Percentiles rank a stretch among this genome's conserved stretches.
Evolutionary conservation across 148 eudicot genomes (phyloP).

Genomic region (Amaranthus hypochondriacus): DNA sequence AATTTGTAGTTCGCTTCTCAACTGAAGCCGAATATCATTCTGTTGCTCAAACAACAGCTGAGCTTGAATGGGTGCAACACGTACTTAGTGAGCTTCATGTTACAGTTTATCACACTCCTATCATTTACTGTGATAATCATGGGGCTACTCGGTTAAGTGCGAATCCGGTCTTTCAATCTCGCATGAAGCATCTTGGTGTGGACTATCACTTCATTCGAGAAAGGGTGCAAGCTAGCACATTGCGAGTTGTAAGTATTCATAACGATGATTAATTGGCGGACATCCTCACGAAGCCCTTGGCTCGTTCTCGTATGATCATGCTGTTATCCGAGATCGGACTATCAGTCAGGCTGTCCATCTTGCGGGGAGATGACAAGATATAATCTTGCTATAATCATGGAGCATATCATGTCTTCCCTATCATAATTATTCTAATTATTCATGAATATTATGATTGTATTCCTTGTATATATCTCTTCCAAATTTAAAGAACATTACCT

Average conservation of each 20-base stretch:
- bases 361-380: background rate
- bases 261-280: background rate
- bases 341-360: background rate
- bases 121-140: conserved; percentile 1
- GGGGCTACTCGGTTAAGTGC: background rate
- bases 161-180: conserved; percentile 2
- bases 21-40: too few species aligned
- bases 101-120: background rate
- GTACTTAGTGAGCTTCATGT: background rate
- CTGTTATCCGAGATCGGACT: conserved; percentile 1
- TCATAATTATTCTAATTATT: too few species aligned
- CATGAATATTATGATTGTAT: too few species aligned
- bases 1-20: too few species aligned
- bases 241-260: background rate
- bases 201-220: conserved; percentile 3
- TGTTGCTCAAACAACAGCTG: too few species aligned
- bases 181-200: conserved; percentile 1
- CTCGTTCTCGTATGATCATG: background rate
- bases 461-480: too few species aligned
- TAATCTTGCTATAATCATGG: too few species aligned
- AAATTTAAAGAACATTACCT: too few species aligned
- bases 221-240: background rate
- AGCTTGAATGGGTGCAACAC: too few species aligned
- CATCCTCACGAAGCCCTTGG: background rate
- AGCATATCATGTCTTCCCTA: too few species aligned